Evolutionary conservation across 257 asterid species (phyloP).

Genomic region (Scutellaria baicalensis): DNA sequence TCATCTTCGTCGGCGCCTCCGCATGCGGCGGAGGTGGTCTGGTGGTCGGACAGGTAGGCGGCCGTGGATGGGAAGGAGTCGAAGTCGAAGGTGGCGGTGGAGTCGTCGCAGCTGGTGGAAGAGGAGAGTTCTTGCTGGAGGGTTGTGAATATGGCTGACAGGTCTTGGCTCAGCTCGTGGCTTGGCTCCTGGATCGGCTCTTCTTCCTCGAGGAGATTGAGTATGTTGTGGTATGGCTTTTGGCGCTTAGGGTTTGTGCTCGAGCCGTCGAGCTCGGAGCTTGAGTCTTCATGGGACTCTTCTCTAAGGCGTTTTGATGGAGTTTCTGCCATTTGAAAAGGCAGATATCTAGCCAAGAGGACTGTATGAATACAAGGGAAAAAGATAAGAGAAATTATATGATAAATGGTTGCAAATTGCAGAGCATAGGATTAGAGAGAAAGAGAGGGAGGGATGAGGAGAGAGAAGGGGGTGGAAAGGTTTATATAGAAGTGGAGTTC

Average conservation of each 20-base stretch:
- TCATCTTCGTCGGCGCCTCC: slow-evolving; percentile 30
- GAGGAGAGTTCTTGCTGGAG: slow-evolving; percentile 60
- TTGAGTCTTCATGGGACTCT: slow-evolving; percentile 13
- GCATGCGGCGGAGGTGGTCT: not conserved
- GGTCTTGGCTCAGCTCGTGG: slow-evolving; percentile 33
- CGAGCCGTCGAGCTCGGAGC: not conserved
- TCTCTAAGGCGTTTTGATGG: slow-evolving; percentile 63
- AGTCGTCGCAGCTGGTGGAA: slow-evolving; percentile 2
- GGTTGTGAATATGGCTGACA: slow-evolving; percentile 53
- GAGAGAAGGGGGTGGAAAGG: slow-evolving; percentile 54
- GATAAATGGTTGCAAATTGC: too few relatives aligned
- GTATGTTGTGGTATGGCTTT: slow-evolving; percentile 42
- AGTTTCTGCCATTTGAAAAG: slow-evolving; percentile 52
- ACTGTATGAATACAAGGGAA: too few relatives aligned
- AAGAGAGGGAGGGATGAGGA: slow-evolving; percentile 30
- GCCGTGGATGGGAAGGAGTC: slow-evolving; percentile 6
- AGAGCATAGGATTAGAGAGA: not conserved
- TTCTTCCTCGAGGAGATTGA: slow-evolving; percentile 57
- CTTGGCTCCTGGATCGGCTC: slow-evolving; percentile 30
- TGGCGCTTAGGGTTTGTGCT: slow-evolving; percentile 37
- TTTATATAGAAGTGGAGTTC: slow-evolving; percentile 39
- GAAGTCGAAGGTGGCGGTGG: slow-evolving; percentile 13
- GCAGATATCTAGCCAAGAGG: too few relatives aligned
- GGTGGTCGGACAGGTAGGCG: slow-evolving; percentile 7
- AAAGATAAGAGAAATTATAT: too few relatives aligned